phyloP scores from a whole-genome alignment of 2,329 filamentous ascomycete genomes.

The Diaporthe batatas region DNA sequence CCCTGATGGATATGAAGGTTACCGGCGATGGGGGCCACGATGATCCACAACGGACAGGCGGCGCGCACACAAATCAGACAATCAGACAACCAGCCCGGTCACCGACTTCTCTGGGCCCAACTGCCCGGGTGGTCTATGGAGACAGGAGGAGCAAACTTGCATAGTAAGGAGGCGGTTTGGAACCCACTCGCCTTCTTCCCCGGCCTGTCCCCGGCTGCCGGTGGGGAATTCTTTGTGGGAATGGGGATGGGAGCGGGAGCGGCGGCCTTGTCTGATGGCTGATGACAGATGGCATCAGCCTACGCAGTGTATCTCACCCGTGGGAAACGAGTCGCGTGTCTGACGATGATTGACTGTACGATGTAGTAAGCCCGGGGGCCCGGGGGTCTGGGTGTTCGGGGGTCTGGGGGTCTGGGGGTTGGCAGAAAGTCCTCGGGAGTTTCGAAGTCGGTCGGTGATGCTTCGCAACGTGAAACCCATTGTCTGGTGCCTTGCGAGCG shows the following conservation, averaged over 20 bases:
- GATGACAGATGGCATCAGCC: constrained; percentile 2
- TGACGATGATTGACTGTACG: neutral
- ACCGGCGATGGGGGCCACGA: constrained; percentile 19
- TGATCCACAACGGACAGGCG: constrained; percentile 13
- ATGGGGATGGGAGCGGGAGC: neutral
- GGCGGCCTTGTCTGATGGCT: neutral
- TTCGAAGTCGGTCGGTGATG: constrained; percentile 29
- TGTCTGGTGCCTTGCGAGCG: constrained; percentile 15
- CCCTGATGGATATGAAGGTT: constrained; percentile 33
- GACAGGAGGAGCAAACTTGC: constrained; percentile 29
- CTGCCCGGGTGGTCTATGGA: constrained; percentile 25
- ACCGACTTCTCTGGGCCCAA: constrained; percentile 31
- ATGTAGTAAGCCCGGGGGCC: neutral
- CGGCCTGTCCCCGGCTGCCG: constrained; percentile 30
- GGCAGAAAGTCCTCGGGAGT: constrained; percentile 18
- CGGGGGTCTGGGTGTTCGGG: neutral
- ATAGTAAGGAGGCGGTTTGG: constrained; percentile 2
- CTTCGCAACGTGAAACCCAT: constrained; percentile 8
- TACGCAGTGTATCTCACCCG: neutral
- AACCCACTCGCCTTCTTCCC: constrained; percentile 33
- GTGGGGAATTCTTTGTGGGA: constrained; percentile 26
- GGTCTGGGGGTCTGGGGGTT: no score
- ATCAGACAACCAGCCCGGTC: constrained; percentile 19
- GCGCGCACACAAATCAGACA: constrained; percentile 27
- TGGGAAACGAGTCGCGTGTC: constrained; percentile 3